Base-by-base conservation (phyloP, 1,284 basidiomycete species). In the Fomitopsis betulina region DNA sequence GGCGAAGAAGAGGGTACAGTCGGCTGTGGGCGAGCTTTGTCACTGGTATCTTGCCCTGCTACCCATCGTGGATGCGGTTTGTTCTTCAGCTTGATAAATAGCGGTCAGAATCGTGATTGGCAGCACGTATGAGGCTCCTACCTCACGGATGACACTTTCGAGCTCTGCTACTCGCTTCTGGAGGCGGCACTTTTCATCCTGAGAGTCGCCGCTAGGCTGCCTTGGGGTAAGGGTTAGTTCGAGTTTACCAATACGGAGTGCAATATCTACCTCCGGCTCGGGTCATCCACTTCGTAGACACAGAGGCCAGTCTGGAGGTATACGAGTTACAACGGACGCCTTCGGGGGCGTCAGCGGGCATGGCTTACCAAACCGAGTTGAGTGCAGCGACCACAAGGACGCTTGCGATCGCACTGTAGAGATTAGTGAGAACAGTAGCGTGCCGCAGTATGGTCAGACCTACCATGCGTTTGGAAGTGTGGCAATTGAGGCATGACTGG, bases 401-500 rank as follows among this genome's bases (percentile, higher is more conserved):
- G 81, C 66, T 85, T 86, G 61, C 87, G 76, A 67, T 89, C 87
- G 62, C 87, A 89, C 87, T 88, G 60, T 12, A 17, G 19, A 32
- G 2, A 27, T 12, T 37, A 39, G 47, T 59, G 49, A 60, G 21
- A 57, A 6, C 40, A n/a, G 35, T 33, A 27, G 38, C 19, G 30
- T 9, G 57, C 40, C 53, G 51, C 49, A 39, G 17, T 25, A 45
- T 27, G 40, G 47, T 27, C 27, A 49, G 37, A 69, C 77, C 60
- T 68, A 92, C 90, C 86, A 91, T 93, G 58, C 91, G 81, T 68
- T 93, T 93, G 39, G 91, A 90, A 38, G 87, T 86, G 67, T 87
- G 85, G 63, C 85, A 87, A 47, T 86, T 85, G 17, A 87, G 73
- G 63, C 85, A 87, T 60, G 83, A 85, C 58, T 85, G 79, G 7